Evolutionary conservation across 352 stramenopile species (phyloP), one percentile per base, ranked within the genome.

Genomic region (Phytopythium montanum): DNA sequence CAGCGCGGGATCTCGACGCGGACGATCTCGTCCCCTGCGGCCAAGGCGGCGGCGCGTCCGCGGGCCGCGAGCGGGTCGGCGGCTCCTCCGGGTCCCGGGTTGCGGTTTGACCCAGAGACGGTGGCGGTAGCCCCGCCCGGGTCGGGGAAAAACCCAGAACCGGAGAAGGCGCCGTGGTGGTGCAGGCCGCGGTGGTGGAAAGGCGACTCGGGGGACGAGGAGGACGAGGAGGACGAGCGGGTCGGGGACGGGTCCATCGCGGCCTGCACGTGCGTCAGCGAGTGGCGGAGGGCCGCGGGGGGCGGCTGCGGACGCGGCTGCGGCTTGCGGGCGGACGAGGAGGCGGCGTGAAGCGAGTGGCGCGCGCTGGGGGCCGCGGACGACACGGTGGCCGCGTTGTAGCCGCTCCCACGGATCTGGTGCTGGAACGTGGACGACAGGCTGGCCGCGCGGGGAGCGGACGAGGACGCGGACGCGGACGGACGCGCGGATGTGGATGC

Each of bases 1-100:
- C 82, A 92, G 16, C 67, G 63, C 8, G 82, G 82, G 59, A 92
- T 92, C 61, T 92, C 82, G 48, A 92, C 79, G 45, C 85, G 84
- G 21, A 85, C 39, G 31, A 90, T 82, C 56, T 92, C 79, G 46
- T 91, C 79, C 9, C 65, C 71, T 10, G 67, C 65, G 0, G 72
- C 62, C 23, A 39, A 64, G 16, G 65, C 62, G 21, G 52, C 36
- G 52, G n/a, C 31, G 55, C 3, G 57, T 53, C 2, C 14, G 7
- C n/a, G 19, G 21, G 2, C 34, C 33, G 12, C 33, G 12, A 23
- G 13, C 36, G 36, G 36, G n/a, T 64, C 64, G 42, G 69, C 65
- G 38, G 70, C 36, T 25, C 39, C 42, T 16, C 45, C 70, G n/a
- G n/a, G n/a, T n/a, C n/a, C n/a, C n/a, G n/a, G n/a, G n/a, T n/a